These are phyloP conservation scores for Coniferiporia weirii DNA, from an alignment of 1,284 basidiomycete species.

Conservation along the genomic window DNA sequence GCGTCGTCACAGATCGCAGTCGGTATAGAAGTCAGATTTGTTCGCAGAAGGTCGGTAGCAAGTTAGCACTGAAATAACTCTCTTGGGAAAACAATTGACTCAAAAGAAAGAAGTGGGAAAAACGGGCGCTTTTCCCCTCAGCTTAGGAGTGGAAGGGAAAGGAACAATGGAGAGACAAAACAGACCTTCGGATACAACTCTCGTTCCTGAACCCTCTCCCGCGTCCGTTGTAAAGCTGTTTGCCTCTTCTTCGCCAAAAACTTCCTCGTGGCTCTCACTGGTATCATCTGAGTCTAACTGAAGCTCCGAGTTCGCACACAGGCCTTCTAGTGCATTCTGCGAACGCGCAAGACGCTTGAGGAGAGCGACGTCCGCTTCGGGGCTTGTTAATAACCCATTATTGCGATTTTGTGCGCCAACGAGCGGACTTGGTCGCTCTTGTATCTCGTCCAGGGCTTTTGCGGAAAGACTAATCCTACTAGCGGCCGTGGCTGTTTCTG, in stretches of 20 bases:
- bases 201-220: neutral
- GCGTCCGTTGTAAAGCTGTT: neutral
- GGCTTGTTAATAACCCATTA: neutral
- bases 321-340: slow-evolving; percentile 7
- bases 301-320: neutral
- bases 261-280: neutral
- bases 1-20: too few species aligned
- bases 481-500: neutral
- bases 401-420: too few species aligned
- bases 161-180: neutral
- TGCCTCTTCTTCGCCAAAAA: neutral
- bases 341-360: slow-evolving; percentile 4
- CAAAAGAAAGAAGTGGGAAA: neutral
- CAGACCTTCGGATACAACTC: neutral
- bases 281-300: neutral
- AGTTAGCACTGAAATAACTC: neutral
- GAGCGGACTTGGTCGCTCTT: too few species aligned
- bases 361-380: slow-evolving; percentile 1
- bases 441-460: too few species aligned
- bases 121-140: neutral
- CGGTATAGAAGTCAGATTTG: too few species aligned
- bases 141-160: neutral
- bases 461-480: too few species aligned
- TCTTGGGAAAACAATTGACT: neutral
- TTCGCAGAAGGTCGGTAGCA: neutral